These are phyloP conservation scores for Populus tremula DNA, from an alignment of 345 rosid genomes.

Conservation along the genomic window DNA sequence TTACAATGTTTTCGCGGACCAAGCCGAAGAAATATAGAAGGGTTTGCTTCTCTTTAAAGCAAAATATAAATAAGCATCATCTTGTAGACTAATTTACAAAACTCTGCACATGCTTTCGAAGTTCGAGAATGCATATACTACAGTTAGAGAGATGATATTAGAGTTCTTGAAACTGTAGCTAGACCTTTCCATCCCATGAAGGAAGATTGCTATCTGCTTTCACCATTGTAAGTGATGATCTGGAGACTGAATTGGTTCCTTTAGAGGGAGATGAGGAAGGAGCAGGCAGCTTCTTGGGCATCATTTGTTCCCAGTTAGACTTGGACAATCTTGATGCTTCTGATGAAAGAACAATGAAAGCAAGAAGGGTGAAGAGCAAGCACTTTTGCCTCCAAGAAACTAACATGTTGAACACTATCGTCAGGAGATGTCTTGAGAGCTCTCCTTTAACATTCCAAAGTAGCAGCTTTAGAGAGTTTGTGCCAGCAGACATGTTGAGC, in stretches of 20 bases:
- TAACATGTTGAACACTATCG: conserved; percentile 23
- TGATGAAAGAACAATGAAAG: conserved; percentile 34
- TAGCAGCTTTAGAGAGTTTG: conserved; percentile 40
- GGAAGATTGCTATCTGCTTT: conserved; percentile 33
- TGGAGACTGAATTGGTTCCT: conserved; percentile 67
- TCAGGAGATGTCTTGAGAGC: conserved; percentile 23
- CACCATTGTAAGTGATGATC: conserved; percentile 39
- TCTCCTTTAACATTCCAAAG: conserved; percentile 21
- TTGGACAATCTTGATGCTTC: conserved; percentile 69
- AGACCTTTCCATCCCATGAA: conserved; percentile 57
- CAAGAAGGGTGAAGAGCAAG: conserved; percentile 40
- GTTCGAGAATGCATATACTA: conserved; percentile 8
- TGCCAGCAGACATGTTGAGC: conserved; percentile 60
- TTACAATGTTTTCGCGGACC: neutral
- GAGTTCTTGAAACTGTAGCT: conserved; percentile 22
- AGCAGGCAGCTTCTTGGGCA: conserved; percentile 78
- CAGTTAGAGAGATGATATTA: conserved; percentile 17
- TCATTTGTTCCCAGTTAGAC: conserved; percentile 67
- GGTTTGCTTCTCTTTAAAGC: conserved; percentile 20
- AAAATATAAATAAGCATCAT: neutral
- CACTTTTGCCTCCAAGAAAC: conserved; percentile 41
- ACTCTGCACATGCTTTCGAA: conserved; percentile 8
- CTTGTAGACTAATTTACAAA: conserved; percentile 18
- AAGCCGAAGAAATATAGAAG: neutral
- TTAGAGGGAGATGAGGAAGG: conserved; percentile 83